Evolutionary conservation across 129 eudicot species (phyloP).

Genomic region (Sambucus nigra): DNA sequence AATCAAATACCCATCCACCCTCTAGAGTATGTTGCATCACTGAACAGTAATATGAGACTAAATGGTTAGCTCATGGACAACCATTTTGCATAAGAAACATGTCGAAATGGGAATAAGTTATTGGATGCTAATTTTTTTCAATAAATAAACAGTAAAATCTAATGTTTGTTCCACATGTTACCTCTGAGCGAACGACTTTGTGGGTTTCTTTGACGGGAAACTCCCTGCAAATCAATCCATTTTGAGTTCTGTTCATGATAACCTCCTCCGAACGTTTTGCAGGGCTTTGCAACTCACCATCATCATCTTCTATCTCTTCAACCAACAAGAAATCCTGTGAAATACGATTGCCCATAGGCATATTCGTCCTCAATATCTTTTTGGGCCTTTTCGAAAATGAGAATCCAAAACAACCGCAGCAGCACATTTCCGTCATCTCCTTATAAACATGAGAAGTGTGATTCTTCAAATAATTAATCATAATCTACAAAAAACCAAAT

Average conservation of each 20-base stretch:
- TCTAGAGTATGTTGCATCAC: no score
- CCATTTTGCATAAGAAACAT: conserved; percentile 2
- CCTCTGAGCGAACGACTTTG: conserved; percentile 67
- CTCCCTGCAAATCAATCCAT: conserved; percentile 78
- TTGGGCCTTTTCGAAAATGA: conserved; percentile 42
- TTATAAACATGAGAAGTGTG: conserved; percentile 30
- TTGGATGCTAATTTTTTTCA: neutral
- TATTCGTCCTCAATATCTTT: conserved; percentile 23
- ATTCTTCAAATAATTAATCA: no score
- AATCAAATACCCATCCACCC: no score
- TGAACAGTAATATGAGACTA: no score
- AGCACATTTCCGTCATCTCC: conserved; percentile 59
- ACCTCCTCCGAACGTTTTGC: conserved; percentile 67
- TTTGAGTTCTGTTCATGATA: conserved; percentile 38
- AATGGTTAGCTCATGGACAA: neutral
- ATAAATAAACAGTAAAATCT: no score
- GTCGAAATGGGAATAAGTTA: neutral
- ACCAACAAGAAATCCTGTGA: conserved; percentile 52
- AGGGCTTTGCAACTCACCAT: conserved; percentile 41
- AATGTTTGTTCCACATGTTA: conserved; percentile 3
- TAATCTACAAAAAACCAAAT: conserved; percentile 15
- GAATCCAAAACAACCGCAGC: conserved; percentile 93
- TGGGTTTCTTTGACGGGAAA: conserved; percentile 75
- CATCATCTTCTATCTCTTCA: conserved; percentile 55
- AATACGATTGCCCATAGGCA: conserved; percentile 16